Conservation (phyloP, 495 filamentous ascomycete species). For the Baudoinia panamericana region DNA sequence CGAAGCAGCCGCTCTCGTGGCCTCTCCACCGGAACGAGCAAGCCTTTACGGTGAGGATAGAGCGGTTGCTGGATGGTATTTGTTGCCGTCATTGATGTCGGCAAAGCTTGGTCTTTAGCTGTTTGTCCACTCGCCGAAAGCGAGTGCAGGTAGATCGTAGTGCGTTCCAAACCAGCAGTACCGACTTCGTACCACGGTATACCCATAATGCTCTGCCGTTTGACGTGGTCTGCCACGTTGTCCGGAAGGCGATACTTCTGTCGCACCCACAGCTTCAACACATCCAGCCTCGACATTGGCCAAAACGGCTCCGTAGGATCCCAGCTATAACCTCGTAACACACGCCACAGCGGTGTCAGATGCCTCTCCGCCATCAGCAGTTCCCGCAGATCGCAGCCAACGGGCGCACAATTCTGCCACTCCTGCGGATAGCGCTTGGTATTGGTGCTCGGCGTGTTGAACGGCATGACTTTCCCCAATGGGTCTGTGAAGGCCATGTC, state of each 20-base stretch:
- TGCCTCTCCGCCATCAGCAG: constrained; percentile 48
- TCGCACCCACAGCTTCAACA: constrained; percentile 34
- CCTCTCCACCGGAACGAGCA: constrained; percentile 30
- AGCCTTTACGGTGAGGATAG: constrained; percentile 34
- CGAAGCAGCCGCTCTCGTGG: constrained; percentile 31
- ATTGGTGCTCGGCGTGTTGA: constrained; percentile 47
- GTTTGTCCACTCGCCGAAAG: not conserved
- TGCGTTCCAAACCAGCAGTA: constrained; percentile 16
- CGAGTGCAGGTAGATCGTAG: not conserved
- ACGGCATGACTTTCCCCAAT: constrained; percentile 32
- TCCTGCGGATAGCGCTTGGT: constrained; percentile 42
- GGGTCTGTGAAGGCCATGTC: constrained; percentile 46
- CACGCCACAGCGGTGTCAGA: constrained; percentile 36
- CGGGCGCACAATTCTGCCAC: constrained; percentile 23
- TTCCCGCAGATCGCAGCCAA: constrained; percentile 32
- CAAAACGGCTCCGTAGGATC: constrained; percentile 22
- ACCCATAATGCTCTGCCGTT: constrained; percentile 30
- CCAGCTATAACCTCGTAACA: constrained; percentile 30
- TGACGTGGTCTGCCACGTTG: constrained; percentile 3
- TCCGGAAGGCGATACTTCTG: constrained; percentile 21
- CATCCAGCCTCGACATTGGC: constrained; percentile 31
- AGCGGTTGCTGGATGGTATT: constrained; percentile 3
- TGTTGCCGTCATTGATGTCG: not conserved
- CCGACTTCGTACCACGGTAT: constrained; percentile 39
- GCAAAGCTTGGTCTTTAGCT: not conserved